Evolutionary conservation across 1,284 basidiomycete genomes (phyloP), one percentile per base, ranked within the genome.

Genomic region (Pseudozyma flocculosa): DNA sequence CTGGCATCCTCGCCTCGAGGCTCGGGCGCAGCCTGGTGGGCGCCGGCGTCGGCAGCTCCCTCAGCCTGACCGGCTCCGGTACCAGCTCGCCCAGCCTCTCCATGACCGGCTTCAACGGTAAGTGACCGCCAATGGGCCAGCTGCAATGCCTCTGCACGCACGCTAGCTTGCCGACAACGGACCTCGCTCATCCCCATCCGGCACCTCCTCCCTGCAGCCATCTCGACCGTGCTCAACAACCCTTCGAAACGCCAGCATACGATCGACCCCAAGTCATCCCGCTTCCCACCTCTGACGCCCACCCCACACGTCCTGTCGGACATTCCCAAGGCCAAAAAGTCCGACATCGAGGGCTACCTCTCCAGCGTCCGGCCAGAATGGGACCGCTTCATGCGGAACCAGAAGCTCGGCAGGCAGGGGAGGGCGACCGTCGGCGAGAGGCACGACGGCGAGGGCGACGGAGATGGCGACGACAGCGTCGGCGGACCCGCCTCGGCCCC

Each of bases 311-410:
- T 64, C 21, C 58, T 60, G 15, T 58, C 73, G 17, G 61, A 64
- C 18, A 65, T 75, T 13, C 72, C 73, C 30, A 61, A 56, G 45
- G 64, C 64, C 29, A 64, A 70, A 32, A 58, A 53, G 43, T 42
- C 52, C 17, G 61, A 72, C 24, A 53, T 76, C 21, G 70, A 77
- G 8, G 32, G 50, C 9, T 78, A 79, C 49, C 54, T 79, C 11
- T 39, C 48, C 8, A 50, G 55, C 17, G 61, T 78, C 23, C 47
- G 59, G 7, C 60, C 61, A 9, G 70, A 72, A 45, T 79, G 57
- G 50, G 76, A 77, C 24, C 62, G 70, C 15, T 78, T 72, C 61
- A 59, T 70, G 49, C 64, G 62, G n/a, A 78, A 78, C 52, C 65
- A 62, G 24, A 59, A 61, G 40, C 54, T 64, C 36, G 63, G 62